phyloP scores from a whole-genome alignment of 805 yeast genomes.

The Grigorovia yakushimaensis region DNA sequence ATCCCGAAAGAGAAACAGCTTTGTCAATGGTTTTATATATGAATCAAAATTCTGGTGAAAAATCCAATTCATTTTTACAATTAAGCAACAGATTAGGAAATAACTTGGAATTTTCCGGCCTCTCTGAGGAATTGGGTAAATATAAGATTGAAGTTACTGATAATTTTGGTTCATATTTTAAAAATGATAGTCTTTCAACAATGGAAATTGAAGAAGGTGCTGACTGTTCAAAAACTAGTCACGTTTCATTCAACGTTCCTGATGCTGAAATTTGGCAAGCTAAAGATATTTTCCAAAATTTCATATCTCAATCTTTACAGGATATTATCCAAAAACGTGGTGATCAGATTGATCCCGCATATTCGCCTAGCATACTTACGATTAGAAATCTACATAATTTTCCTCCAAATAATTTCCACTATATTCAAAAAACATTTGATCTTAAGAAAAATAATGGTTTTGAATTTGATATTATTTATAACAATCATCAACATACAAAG shows the following conservation, averaged over 20 bases:
- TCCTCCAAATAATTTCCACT: slow-evolving; percentile 65
- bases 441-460: slow-evolving; percentile 40
- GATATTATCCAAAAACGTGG: slow-evolving; percentile 24
- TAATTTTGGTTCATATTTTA: slow-evolving; percentile 32
- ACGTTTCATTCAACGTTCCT: slow-evolving; percentile 61
- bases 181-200: slow-evolving; percentile 21
- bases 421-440: slow-evolving; percentile 62
- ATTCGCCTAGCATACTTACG: slow-evolving; percentile 37
- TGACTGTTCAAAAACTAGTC: slow-evolving; percentile 55
- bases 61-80: neutral
- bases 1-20: slow-evolving; percentile 37
- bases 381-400: slow-evolving; percentile 50
- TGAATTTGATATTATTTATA: slow-evolving; percentile 63
- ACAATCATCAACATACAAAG: slow-evolving; percentile 32
- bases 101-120: slow-evolving; percentile 34
- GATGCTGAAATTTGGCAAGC: slow-evolving; percentile 69
- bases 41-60: slow-evolving; percentile 56
- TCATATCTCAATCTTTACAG: slow-evolving; percentile 62
- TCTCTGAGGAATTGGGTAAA: slow-evolving; percentile 53
- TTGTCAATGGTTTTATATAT: slow-evolving; percentile 70
- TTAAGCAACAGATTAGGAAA: slow-evolving; percentile 13
- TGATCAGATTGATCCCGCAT: slow-evolving; percentile 18
- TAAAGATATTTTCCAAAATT: slow-evolving; percentile 57
- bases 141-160: slow-evolving; percentile 55
- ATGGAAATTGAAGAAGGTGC: slow-evolving; percentile 29